Evolutionary conservation across 2,329 filamentous ascomycete genomes (phyloP).

Genomic region (Verticillium albo-atrum): DNA sequence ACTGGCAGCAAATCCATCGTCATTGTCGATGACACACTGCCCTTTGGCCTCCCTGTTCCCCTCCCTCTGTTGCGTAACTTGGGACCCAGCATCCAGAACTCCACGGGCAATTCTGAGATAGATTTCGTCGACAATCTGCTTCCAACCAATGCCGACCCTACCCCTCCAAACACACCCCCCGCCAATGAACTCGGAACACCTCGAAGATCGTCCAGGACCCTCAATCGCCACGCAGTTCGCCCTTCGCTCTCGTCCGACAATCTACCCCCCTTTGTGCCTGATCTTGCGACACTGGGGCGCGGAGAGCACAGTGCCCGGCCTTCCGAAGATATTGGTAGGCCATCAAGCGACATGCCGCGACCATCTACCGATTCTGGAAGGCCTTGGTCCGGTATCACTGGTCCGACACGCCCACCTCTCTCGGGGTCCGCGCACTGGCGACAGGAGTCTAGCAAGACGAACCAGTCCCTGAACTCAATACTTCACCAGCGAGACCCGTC

Average conservation of each 20-base stretch:
- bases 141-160: constrained; percentile 45
- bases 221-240: constrained; percentile 40
- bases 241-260: constrained; percentile 31
- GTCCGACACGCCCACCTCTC: constrained; percentile 23
- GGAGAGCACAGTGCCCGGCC: constrained; percentile 15
- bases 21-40: constrained; percentile 69
- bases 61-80: neutral
- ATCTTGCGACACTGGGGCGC: constrained; percentile 34
- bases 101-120: neutral
- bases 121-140: constrained; percentile 28
- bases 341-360: constrained; percentile 23
- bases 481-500: constrained; percentile 55
- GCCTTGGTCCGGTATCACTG: constrained; percentile 8
- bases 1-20: constrained; percentile 85
- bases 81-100: neutral
- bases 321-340: constrained; percentile 27
- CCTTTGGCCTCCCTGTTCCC: constrained; percentile 35
- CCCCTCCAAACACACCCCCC: constrained; percentile 59
- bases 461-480: constrained; percentile 44
- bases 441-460: constrained; percentile 43
- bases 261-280: constrained; percentile 43
- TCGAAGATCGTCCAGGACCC: constrained; percentile 50
- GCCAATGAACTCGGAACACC: constrained; percentile 39
- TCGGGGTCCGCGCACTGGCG: constrained; percentile 31
- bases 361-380: constrained; percentile 20